Percentiles rank a stretch among this genome's conserved stretches.
phyloP scores from a whole-genome alignment of 495 filamentous ascomycete species.

The Delitschia confertaspora region DNA sequence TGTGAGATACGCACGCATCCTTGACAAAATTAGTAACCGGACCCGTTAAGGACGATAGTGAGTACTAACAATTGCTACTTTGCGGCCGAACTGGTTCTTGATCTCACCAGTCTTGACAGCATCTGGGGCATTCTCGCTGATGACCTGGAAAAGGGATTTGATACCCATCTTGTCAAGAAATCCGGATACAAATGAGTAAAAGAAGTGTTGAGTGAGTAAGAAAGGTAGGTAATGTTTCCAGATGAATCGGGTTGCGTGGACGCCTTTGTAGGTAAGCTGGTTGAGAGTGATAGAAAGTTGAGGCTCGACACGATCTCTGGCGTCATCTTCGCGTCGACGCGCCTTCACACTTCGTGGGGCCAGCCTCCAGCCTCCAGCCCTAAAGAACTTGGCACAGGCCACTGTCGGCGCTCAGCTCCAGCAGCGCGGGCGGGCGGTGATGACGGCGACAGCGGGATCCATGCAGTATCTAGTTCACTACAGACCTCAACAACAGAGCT shows the following conservation, averaged over 20 bases:
- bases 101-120: slow-evolving; percentile 95
- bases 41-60: background rate
- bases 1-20: slow-evolving; percentile 97
- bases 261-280: background rate
- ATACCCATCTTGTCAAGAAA: slow-evolving; percentile 67
- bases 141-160: slow-evolving; percentile 75
- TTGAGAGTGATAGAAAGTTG: background rate
- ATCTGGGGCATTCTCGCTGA: slow-evolving; percentile 84
- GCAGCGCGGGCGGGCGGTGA: too few relatives aligned
- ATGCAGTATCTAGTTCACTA: too few relatives aligned
- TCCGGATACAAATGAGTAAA: background rate
- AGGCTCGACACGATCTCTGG: slow-evolving; percentile 2
- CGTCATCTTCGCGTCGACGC: slow-evolving; percentile 19
- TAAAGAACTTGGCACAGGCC: slow-evolving; percentile 17
- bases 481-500: too few relatives aligned
- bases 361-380: slow-evolving; percentile 16
- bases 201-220: background rate
- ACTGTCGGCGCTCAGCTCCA: too few relatives aligned
- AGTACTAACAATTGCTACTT: slow-evolving; percentile 80
- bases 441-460: too few relatives aligned
- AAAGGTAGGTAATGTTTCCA: background rate
- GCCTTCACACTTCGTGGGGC: background rate
- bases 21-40: too few relatives aligned
- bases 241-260: background rate
- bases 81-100: slow-evolving; percentile 95